Evolutionary conservation across 257 asterid species (phyloP), one percentile per base, ranked within the genome.

Genomic region (Solanum piurae): DNA sequence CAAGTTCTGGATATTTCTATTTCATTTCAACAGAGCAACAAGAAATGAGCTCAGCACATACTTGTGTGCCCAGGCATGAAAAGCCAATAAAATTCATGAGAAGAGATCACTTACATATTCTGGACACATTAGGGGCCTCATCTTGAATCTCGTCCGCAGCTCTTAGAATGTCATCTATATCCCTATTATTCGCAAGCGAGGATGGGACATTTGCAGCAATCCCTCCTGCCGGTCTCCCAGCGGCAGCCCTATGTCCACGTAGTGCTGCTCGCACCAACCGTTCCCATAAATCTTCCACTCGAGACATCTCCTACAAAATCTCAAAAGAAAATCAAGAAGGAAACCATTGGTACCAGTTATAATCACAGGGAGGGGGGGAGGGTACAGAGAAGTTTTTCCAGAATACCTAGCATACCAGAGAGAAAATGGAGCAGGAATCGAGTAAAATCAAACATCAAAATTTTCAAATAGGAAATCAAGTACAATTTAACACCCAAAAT

Each of bases 111-210:
- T 25, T 94, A 96, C 98, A 83, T 29, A 97, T 93, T 93, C 98
- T 93, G 82, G 99, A 91, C 88, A 97, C 86, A 91, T 82, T 94
- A 9, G 99, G 98, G 91, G 93, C 98, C 29, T 95, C 98, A 18
- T 93, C 97, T 90, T 97, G 98, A 89, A 97, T 95, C 90, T 95
- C 99, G 84, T 97, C 99, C 0, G 99, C 99, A 85, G 98, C 98
- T 92, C 99, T 91, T 79, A 97, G 87, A 86, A 97, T 95, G 93
- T 94, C 98, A 84, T 97, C 98, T 88, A 97, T 97, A 89, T 95
- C 98, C 91, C 92, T 91, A 93, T 97, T 92, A 84, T 92, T 95
- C 60, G 95, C 95, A 87, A 97, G 98, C 12, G 99, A 97, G 14
- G 99, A 93, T 10, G 99, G 99, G 64, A 97, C 98, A 93, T 87